Percentiles rank a stretch among this genome's conserved stretches.
phyloP scores from a whole-genome alignment of 164 flowering plant species.

The Dillenia suffruticosa region DNA sequence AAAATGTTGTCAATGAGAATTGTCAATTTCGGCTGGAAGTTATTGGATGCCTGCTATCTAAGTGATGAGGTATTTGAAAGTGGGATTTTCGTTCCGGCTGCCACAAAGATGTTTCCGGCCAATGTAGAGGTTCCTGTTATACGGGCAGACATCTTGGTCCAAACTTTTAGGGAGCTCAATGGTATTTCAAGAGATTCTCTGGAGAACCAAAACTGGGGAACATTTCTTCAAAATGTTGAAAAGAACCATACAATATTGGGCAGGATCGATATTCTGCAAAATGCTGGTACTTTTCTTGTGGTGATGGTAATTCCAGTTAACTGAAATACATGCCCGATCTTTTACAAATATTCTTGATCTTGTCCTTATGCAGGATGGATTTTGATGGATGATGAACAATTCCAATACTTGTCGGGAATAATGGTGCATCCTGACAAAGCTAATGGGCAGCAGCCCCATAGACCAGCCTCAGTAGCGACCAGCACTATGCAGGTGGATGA shows the following conservation, averaged over 20 bases:
- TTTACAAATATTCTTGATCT: not conserved
- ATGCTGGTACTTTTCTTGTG: conserved; percentile 28
- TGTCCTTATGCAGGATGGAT: conserved; percentile 69
- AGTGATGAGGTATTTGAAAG: conserved; percentile 51
- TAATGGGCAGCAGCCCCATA: conserved; percentile 15
- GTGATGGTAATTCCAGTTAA: too few relatives aligned
- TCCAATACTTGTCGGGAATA: conserved; percentile 47
- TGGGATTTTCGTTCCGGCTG: conserved; percentile 28
- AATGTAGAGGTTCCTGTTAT: conserved; percentile 82
- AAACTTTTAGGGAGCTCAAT: conserved; percentile 64
- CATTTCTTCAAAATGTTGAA: conserved; percentile 71
- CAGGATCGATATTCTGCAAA: conserved; percentile 46
- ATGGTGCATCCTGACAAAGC: conserved; percentile 16
- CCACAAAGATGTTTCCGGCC: conserved; percentile 86
- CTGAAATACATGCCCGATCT: not conserved
- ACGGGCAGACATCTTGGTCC: conserved; percentile 82
- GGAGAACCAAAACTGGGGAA: conserved; percentile 31
- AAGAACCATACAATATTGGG: conserved; percentile 34
- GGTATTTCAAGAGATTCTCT: conserved; percentile 21
- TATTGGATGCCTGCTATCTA: conserved; percentile 71
- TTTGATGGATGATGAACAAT: conserved; percentile 68
- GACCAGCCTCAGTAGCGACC: conserved; percentile 15
- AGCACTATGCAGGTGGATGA: conserved; percentile 48
- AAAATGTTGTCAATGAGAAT: conserved; percentile 71
- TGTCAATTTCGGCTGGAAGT: conserved; percentile 70